A percentile compares a stretch with the other conserved stretches of the same genome.
Evolutionary conservation across 257 asterid genomes (phyloP).

Genomic region (Cynanchum wilfordii): DNA sequence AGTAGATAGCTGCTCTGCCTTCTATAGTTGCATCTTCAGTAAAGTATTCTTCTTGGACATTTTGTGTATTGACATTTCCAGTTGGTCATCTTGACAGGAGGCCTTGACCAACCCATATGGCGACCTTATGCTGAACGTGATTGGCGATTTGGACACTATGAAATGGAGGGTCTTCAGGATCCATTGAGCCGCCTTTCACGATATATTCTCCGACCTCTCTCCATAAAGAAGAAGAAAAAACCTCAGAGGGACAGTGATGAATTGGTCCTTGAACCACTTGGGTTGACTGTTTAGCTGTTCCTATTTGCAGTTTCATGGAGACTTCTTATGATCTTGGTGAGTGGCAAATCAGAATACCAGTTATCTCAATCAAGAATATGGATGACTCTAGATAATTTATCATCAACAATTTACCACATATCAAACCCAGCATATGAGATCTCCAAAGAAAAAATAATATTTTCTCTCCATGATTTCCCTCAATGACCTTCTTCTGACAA

Average conservation of each 20-base stretch:
- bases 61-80: not conserved
- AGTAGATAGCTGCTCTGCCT: not conserved
- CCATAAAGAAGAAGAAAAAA: slow-evolving; percentile 32
- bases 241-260: slow-evolving; percentile 33
- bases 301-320: not conserved
- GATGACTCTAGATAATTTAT: not conserved
- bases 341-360: not conserved
- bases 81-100: slow-evolving; percentile 42
- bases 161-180: slow-evolving; percentile 90
- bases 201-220: slow-evolving; percentile 43
- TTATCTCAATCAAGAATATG: not conserved
- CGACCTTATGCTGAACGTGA: slow-evolving; percentile 57
- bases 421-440: not conserved
- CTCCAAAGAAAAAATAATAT: not conserved
- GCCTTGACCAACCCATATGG: slow-evolving; percentile 70
- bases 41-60: not conserved
- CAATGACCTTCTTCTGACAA: not conserved
- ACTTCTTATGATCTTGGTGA: not conserved
- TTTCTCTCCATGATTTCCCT: not conserved
- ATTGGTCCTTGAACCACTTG: slow-evolving; percentile 50
- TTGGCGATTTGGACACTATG: slow-evolving; percentile 94
- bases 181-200: slow-evolving; percentile 76
- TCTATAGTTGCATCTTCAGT: not conserved
- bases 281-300: slow-evolving; percentile 15
- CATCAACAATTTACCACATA: not conserved